These are phyloP conservation scores for Morella rubra DNA, from an alignment of 306 rosid genomes.

Conservation along the genomic window DNA sequence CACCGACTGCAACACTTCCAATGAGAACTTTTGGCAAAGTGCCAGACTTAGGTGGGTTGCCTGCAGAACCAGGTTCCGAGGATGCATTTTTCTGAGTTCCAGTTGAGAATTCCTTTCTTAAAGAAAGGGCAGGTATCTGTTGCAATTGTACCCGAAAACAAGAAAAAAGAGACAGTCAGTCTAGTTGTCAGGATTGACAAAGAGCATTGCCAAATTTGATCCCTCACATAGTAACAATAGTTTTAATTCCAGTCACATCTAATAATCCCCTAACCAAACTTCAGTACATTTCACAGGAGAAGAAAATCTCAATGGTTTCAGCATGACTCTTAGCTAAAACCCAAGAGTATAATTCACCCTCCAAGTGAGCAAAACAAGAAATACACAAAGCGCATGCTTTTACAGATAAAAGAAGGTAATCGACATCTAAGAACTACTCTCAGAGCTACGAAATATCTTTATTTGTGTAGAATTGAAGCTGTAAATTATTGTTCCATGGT, in stretches of 20 bases:
- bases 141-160: slow-evolving; percentile 21
- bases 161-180: background rate
- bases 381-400: background rate
- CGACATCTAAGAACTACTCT: background rate
- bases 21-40: slow-evolving; percentile 48
- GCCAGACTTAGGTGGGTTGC: slow-evolving; percentile 47
- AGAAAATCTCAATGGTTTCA: background rate
- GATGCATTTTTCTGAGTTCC: slow-evolving; percentile 37
- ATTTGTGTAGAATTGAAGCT: too few relatives aligned
- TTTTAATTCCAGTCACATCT: background rate
- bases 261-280: background rate
- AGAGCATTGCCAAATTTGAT: background rate
- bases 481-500: background rate
- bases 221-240: background rate
- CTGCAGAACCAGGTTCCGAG: slow-evolving; percentile 44
- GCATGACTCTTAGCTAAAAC: background rate
- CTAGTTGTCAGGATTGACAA: background rate
- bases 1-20: slow-evolving; percentile 69
- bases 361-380: background rate
- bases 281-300: slow-evolving; percentile 10
- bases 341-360: background rate
- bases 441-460: background rate
- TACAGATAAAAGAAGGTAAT: background rate
- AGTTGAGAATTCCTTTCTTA: slow-evolving; percentile 60
- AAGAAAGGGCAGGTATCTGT: slow-evolving; percentile 53